Conservation (phyloP, 805 yeast genomes). For the Wickerhamiella azyma region DNA sequence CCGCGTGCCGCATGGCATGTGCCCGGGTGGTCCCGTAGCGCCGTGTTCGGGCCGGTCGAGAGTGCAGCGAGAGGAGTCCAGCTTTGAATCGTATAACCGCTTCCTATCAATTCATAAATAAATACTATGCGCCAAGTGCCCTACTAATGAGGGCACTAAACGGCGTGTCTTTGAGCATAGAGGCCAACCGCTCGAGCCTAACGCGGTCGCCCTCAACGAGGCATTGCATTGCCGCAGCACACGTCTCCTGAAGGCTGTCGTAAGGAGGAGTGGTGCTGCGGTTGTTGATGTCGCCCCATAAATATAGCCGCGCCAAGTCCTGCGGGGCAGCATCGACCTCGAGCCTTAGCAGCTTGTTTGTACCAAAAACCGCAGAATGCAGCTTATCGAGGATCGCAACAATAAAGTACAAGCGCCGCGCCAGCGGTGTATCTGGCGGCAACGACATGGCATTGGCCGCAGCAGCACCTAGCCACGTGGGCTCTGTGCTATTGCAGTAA, state of each 20-base stretch:
- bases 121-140: background rate
- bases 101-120: background rate
- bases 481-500: constrained; percentile 23
- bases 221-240: constrained; percentile 6
- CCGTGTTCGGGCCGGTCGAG: too few relatives aligned
- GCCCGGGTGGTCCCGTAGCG: too few relatives aligned
- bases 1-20: too few relatives aligned
- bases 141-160: background rate
- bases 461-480: constrained; percentile 27
- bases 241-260: background rate
- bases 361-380: constrained; percentile 8
- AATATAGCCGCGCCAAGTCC: constrained; percentile 1
- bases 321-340: background rate
- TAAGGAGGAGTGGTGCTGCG: constrained; percentile 1
- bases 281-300: constrained; percentile 4
- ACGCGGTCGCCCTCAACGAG: constrained; percentile 1
- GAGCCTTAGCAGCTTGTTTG: background rate
- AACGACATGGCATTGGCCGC: constrained; percentile 20
- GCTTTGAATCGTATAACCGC: too few relatives aligned
- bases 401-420: constrained; percentile 3
- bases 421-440: constrained; percentile 1
- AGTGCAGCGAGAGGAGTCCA: too few relatives aligned
- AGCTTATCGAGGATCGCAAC: constrained; percentile 6
- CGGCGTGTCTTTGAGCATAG: constrained; percentile 5
- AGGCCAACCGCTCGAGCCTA: background rate